Percentiles rank a stretch among this genome's conserved stretches.
Conservation (phyloP, 805 yeast species). For the Teunomyces funiuensis region DNA sequence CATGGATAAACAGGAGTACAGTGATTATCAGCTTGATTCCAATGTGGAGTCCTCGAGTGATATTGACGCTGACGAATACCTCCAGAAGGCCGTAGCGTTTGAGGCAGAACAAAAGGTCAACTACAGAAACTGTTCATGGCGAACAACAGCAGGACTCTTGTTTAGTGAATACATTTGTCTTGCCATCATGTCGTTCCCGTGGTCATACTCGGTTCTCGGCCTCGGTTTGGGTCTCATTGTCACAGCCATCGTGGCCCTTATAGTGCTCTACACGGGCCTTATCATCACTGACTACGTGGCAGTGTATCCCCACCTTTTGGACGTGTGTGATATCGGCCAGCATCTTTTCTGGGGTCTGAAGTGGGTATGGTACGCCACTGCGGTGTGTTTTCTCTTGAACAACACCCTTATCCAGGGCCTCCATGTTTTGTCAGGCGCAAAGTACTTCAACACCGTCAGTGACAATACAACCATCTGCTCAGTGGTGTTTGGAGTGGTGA, state of each 20-base stretch:
- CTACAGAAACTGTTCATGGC: constrained; percentile 57
- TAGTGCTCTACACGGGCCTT: constrained; percentile 57
- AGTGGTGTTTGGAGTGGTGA: constrained; percentile 50
- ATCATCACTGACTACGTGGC: constrained; percentile 55
- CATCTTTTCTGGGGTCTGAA: constrained; percentile 50
- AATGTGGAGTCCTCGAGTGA: not conserved
- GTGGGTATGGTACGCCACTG: constrained; percentile 59
- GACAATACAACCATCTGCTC: constrained; percentile 49
- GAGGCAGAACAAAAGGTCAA: constrained; percentile 34
- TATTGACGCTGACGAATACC: constrained; percentile 14
- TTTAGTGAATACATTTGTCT: constrained; percentile 61
- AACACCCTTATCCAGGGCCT: constrained; percentile 59
- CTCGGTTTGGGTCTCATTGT: constrained; percentile 57
- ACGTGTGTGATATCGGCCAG: constrained; percentile 61
- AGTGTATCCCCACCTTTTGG: constrained; percentile 49
- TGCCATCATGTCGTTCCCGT: constrained; percentile 66
- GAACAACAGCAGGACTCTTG: constrained; percentile 56
- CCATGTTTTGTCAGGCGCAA: constrained; percentile 61
- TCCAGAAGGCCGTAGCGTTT: constrained; percentile 12
- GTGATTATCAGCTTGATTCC: not conserved
- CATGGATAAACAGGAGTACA: not conserved
- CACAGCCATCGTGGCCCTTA: constrained; percentile 50
- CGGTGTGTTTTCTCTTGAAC: constrained; percentile 52
- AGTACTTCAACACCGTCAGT: constrained; percentile 55
- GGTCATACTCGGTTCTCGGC: constrained; percentile 62